phyloP scores from a whole-genome alignment of 805 yeast species.

The Candida silvatica region DNA sequence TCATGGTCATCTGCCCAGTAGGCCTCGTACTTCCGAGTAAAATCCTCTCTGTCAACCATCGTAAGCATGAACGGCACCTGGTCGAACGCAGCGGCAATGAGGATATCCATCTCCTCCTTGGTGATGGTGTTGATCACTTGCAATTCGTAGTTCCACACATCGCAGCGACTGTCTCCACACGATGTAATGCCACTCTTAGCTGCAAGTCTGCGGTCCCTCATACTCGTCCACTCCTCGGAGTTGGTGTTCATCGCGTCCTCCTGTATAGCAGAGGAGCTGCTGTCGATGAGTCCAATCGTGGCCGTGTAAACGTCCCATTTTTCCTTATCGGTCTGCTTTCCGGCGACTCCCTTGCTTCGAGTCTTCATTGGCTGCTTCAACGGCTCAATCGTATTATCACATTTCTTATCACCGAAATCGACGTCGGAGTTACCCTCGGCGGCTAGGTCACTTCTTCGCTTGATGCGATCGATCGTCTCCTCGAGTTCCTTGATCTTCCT shows the following conservation, averaged over 20 bases:
- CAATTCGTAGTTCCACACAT: constrained; percentile 21
- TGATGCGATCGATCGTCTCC: no score
- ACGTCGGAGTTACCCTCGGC: no score
- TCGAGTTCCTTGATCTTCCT: constrained; percentile 19
- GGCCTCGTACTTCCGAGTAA: constrained; percentile 54
- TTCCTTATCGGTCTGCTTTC: not conserved
- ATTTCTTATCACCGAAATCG: no score
- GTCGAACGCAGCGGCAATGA: constrained; percentile 12
- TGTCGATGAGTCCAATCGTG: constrained; percentile 16
- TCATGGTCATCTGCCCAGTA: constrained; percentile 18
- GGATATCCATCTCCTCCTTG: constrained; percentile 15
- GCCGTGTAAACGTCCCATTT: constrained; percentile 21
- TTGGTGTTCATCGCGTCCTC: constrained; percentile 7
- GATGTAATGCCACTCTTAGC: constrained; percentile 4
- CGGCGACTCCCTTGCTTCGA: not conserved
- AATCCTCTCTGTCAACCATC: constrained; percentile 51
- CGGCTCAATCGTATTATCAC: constrained; percentile 9
- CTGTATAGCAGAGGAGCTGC: constrained; percentile 13
- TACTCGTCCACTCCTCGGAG: constrained; percentile 22
- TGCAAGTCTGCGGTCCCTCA: constrained; percentile 8
- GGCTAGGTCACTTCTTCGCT: no score
- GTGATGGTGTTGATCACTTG: constrained; percentile 10
- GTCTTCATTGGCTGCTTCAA: constrained; percentile 1
- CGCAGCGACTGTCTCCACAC: constrained; percentile 14
- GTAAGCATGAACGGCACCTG: constrained; percentile 23